Percentiles rank a stretch among this genome's conserved stretches.
Evolutionary conservation across 1,139 yeast species (phyloP).

Genomic region (Geotrichum klebahnii): DNA sequence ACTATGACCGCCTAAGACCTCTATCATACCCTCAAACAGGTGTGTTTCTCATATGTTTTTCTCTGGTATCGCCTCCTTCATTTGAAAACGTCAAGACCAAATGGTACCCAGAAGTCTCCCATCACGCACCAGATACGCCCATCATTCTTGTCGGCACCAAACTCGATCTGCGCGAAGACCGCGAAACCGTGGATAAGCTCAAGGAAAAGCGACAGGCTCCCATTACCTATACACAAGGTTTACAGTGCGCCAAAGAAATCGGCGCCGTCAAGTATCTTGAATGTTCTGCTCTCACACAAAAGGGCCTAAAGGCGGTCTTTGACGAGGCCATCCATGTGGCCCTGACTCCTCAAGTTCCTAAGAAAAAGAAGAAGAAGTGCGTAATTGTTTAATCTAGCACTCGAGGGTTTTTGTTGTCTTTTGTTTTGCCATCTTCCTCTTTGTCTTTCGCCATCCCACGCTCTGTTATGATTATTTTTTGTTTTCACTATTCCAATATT

Average conservation of each 20-base stretch:
- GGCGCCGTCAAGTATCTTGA: conserved; percentile 73
- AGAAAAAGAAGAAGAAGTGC: conserved; percentile 79
- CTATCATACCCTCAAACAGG: conserved; percentile 91
- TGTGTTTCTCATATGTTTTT: conserved; percentile 80
- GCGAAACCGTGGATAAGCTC: conserved; percentile 67
- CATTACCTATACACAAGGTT: conserved; percentile 59
- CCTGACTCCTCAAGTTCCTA: conserved; percentile 72
- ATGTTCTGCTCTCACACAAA: conserved; percentile 91
- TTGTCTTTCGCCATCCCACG: too few species aligned
- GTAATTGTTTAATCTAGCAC: conserved; percentile 69
- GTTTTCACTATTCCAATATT: too few species aligned
- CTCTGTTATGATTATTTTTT: too few species aligned
- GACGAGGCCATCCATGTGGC: conserved; percentile 73
- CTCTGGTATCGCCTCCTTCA: conserved; percentile 76
- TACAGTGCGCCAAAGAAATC: conserved; percentile 62
- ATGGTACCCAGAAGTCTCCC: conserved; percentile 87
- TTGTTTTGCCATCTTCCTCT: too few species aligned
- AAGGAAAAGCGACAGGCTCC: conserved; percentile 61
- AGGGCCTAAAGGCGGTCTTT: conserved; percentile 64
- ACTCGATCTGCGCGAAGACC: conserved; percentile 77
- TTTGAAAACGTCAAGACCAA: conserved; percentile 64
- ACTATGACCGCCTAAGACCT: conserved; percentile 86
- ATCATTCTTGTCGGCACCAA: conserved; percentile 82
- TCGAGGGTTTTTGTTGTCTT: too few species aligned
- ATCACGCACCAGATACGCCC: conserved; percentile 78